A percentile compares a stretch with the other conserved stretches of the same genome.
Evolutionary conservation across 1,284 basidiomycete genomes (phyloP).

Genomic region (Coniophora puteana): DNA sequence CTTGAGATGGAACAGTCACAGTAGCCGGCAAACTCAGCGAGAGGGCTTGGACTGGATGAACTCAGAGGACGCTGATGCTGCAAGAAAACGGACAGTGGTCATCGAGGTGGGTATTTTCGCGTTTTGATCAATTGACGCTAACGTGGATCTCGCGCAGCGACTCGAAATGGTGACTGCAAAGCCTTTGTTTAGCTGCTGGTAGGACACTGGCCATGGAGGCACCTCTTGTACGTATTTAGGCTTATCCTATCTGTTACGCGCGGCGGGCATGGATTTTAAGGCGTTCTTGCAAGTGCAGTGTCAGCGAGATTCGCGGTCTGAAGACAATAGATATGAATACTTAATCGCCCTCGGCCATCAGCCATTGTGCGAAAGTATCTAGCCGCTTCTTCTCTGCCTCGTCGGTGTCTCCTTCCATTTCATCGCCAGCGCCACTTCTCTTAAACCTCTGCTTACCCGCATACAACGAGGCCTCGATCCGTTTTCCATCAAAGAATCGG

Average conservation of each 20-base stretch:
- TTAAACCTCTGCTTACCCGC: constrained; percentile 80
- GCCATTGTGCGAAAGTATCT: constrained; percentile 87
- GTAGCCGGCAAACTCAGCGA: constrained; percentile 23
- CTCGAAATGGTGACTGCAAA: constrained; percentile 66
- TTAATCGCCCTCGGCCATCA: constrained; percentile 73
- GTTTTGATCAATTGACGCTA: background rate
- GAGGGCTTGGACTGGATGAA: constrained; percentile 67
- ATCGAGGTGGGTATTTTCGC: constrained; percentile 55
- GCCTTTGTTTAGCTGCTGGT: constrained; percentile 73
- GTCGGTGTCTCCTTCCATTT: constrained; percentile 58
- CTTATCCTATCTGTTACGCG: no score
- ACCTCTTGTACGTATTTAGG: no score
- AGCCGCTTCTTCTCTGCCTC: constrained; percentile 80
- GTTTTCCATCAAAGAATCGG: constrained; percentile 85
- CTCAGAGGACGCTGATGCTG: constrained; percentile 39
- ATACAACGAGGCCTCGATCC: constrained; percentile 80
- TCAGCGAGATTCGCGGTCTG: no score
- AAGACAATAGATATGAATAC: background rate
- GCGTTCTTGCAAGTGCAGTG: no score
- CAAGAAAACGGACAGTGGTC: constrained; percentile 57
- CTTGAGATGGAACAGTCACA: constrained; percentile 42
- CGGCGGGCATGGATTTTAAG: no score
- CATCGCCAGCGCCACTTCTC: constrained; percentile 63
- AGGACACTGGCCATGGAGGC: no score
- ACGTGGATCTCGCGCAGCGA: constrained; percentile 42